A percentile compares a stretch with the other conserved stretches of the same genome.
Evolutionary conservation across 352 stramenopile species (phyloP).

Genomic region (Phytopythium delawarense): DNA sequence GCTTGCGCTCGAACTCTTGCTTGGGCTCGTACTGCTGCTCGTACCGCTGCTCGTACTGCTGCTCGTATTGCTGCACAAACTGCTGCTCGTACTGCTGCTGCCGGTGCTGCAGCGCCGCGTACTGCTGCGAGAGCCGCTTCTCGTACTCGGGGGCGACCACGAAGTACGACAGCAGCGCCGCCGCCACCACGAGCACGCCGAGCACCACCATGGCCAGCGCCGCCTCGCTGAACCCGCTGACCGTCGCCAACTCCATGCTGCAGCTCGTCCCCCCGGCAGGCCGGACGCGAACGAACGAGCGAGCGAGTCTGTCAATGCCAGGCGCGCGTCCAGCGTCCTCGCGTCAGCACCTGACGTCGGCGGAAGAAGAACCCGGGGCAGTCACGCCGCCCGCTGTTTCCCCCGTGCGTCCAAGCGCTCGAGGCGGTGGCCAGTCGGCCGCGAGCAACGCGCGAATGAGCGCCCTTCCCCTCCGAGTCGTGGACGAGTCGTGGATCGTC

Average conservation of each 20-base stretch:
- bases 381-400: not conserved
- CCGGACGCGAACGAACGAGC: too few species aligned
- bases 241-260: not conserved
- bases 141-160: conserved; percentile 74
- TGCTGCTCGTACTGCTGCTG: conserved; percentile 52
- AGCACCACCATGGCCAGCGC: conserved; percentile 20
- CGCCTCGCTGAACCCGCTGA: not conserved
- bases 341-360: too few species aligned
- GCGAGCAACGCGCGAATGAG: not conserved
- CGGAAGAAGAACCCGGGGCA: not conserved
- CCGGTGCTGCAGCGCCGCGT: conserved; percentile 6
- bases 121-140: conserved; percentile 64
- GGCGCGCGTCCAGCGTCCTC: too few species aligned
- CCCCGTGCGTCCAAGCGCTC: not conserved
- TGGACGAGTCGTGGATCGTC: not conserved
- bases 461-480: not conserved
- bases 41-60: too few species aligned
- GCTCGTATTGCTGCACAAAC: not conserved
- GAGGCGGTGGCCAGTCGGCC: not conserved
- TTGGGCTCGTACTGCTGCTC: too few species aligned
- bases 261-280: too few species aligned
- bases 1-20: too few species aligned
- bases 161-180: conserved; percentile 76
- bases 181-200: conserved; percentile 40
- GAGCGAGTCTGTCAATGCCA: not conserved